Percentiles rank a stretch among this genome's conserved stretches.
These are phyloP conservation scores for Golubevia sp. DNA, from an alignment of 1,284 basidiomycete species.

Conservation along the genomic window DNA sequence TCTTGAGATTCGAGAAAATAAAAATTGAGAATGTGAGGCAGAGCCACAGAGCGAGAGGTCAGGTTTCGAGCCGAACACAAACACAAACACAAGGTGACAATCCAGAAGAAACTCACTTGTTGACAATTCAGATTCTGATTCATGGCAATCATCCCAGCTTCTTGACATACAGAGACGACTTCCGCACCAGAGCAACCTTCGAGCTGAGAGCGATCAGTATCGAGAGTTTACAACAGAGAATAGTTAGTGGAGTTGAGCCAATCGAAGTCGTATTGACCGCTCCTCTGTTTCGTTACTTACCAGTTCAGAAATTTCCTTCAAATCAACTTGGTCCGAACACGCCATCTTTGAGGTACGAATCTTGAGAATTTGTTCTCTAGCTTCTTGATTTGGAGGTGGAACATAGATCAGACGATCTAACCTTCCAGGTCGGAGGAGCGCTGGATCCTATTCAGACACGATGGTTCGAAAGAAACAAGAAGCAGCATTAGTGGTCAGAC, in stretches of 20 bases:
- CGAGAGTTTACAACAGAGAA: no score
- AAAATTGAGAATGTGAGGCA: no score
- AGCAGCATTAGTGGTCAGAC: constrained; percentile 3
- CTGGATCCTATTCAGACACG: constrained; percentile 74
- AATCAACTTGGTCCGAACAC: constrained; percentile 72
- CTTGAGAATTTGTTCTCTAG: constrained; percentile 80
- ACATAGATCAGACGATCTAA: constrained; percentile 95
- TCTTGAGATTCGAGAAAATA: constrained; percentile 68
- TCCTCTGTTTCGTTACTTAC: no score
- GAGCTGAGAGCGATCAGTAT: constrained; percentile 20
- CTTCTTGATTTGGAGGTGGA: constrained; percentile 80
- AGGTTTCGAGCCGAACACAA: no score
- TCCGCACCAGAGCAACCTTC: constrained; percentile 97
- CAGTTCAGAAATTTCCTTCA: constrained; percentile 74
- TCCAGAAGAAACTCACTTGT: constrained; percentile 66
- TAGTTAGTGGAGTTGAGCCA: no score
- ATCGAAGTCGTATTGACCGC: no score
- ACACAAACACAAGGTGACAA: not conserved
- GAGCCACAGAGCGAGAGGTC: no score
- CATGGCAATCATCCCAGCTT: constrained; percentile 91
- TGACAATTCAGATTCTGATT: constrained; percentile 78
- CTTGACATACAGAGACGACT: constrained; percentile 88
- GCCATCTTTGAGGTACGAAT: constrained; percentile 82
- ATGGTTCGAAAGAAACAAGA: not conserved
- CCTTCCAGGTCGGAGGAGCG: constrained; percentile 90